Evolutionary conservation across 2,329 filamentous ascomycete species (phyloP), one percentile per base, ranked within the genome.

Genomic region (Cadophora sp.): DNA sequence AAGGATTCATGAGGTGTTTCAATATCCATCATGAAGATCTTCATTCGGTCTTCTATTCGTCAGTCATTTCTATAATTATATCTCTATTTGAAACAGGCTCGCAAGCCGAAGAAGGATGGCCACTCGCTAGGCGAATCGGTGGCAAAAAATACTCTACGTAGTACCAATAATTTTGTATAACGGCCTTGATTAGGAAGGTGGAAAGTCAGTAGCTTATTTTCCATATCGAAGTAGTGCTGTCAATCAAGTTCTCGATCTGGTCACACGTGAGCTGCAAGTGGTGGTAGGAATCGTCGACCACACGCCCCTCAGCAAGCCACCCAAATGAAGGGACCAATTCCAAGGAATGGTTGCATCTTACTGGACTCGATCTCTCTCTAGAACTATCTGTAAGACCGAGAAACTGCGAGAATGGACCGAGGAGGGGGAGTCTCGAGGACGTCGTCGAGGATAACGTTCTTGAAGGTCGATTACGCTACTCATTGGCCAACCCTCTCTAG

Each of bases 361-460:
- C 33, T 2, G 27, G 61, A 41, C 39, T 62, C 13, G n/a, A 62
- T 41, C 2, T 27, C 1, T 48, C 16, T 43, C 18, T 22, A 8
- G 56, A 14, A 22, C 20, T 18, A 36, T 58, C 22, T 58, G 51
- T 22, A 47, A 58, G 50, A 56, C 61, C 61, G 61, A 58, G 30
- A 62, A 62, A 55, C 14, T 64, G 50, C 61, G 50, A 64, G 51
- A 64, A 56, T 56, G 18, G 36, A 24, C 61, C 61, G 61, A 58
- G 41, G 51, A 50, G 33, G 61, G 16, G 51, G 51, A 48, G 48
- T 27, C 14, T 43, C n/a, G 48, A 48, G 47, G 51, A 13, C 14
- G 41, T 47, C 22, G 24, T 47, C 24, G 39, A 53, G n/a, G 18
- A 20, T 27, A 22, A 33, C 16, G 7, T 59, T 59, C 53, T 59